Percentiles rank a stretch among this genome's conserved stretches.
These are phyloP conservation scores for Mucor racemosus DNA, from an alignment of 371 early-diverging fungal species.

Conservation along the genomic window DNA sequence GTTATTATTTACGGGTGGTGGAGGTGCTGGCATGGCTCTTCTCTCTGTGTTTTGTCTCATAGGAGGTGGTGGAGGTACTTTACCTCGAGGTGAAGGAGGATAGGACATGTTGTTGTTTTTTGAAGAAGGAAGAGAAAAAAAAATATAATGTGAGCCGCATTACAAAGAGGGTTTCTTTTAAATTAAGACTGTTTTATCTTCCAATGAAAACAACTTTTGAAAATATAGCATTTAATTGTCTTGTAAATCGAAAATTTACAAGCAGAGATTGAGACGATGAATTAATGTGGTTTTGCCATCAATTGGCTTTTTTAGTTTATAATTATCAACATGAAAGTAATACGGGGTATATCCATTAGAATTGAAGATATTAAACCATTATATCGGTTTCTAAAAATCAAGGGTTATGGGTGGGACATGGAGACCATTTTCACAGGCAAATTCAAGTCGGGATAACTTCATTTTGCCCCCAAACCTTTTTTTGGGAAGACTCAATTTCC, in stretches of 20 bases:
- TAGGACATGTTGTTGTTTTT: constrained; percentile 15
- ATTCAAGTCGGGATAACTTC: no score
- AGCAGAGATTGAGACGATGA: no score
- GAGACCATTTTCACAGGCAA: no score
- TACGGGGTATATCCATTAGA: no score
- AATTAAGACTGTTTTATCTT: background rate
- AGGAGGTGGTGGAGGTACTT: constrained; percentile 32
- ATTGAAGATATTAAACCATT: no score
- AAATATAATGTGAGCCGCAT: background rate
- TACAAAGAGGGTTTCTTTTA: background rate
- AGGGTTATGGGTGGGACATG: no score
- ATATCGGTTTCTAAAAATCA: no score
- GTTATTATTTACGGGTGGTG: constrained; percentile 19
- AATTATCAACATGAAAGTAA: no score
- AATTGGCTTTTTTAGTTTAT: no score
- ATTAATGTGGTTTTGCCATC: no score
- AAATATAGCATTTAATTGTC: background rate
- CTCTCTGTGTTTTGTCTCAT: constrained; percentile 28
- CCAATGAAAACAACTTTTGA: background rate
- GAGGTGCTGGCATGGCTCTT: constrained; percentile 34
- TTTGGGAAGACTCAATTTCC: background rate
- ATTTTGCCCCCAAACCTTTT: constrained; percentile 16
- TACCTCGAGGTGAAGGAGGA: constrained; percentile 18
- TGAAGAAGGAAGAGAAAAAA: constrained; percentile 1
- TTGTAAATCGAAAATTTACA: no score